Evolutionary conservation across 1,284 basidiomycete genomes (phyloP).

Genomic region (Puccinia triticina): DNA sequence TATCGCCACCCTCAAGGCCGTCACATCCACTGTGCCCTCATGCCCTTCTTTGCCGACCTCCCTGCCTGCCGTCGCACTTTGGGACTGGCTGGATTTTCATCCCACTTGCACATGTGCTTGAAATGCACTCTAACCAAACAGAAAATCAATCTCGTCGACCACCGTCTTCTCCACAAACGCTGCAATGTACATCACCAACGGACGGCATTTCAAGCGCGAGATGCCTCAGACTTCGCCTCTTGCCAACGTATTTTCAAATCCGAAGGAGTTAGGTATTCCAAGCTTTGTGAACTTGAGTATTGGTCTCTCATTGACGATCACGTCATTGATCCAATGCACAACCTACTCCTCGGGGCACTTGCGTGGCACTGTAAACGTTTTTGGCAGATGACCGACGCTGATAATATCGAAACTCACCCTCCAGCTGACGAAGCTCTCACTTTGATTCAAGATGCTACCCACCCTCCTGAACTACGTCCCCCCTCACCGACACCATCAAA

Average conservation of each 20-base stretch:
- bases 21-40: slow-evolving; percentile 20
- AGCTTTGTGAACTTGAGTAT: slow-evolving; percentile 21
- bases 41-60: slow-evolving; percentile 52
- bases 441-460: neutral
- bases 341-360: slow-evolving; percentile 23
- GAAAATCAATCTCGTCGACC: slow-evolving; percentile 6
- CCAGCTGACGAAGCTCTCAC: neutral
- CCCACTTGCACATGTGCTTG: slow-evolving; percentile 32
- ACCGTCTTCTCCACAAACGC: neutral
- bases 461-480: neutral
- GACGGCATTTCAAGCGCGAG: neutral
- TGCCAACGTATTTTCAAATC: neutral
- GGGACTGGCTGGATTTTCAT: slow-evolving; percentile 23
- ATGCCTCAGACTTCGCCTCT: neutral
- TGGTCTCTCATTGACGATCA: slow-evolving; percentile 26
- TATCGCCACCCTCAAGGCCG: neutral
- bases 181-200: neutral
- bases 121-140: slow-evolving; percentile 29
- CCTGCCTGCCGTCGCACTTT: slow-evolving; percentile 45
- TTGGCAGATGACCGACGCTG: slow-evolving; percentile 14
- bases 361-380: slow-evolving; percentile 19
- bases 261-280: slow-evolving; percentile 18
- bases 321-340: slow-evolving; percentile 38
- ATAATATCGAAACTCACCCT: neutral
- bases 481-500: neutral